Base-by-base conservation (phyloP, 805 yeast species). In the Metahyphopichia silvanorum region DNA sequence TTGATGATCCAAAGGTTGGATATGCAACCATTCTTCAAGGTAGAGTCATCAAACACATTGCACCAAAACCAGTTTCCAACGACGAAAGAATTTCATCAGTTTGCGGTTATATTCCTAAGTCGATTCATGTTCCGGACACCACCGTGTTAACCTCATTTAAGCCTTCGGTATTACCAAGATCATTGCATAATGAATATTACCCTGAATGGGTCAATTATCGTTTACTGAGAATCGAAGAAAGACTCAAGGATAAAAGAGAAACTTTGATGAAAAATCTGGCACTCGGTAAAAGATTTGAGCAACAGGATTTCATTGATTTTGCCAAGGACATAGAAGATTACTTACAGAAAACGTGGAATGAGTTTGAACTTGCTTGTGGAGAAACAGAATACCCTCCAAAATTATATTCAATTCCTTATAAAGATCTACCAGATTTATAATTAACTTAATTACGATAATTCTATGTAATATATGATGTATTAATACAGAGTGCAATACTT, bases 21-120 rank as follows among this genome's bases (percentile, higher is more conserved):
- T 63, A 65, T 45, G 76, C 74, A n/a, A 59, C 70, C 14, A 50
- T 71, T n/a, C 51, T 71, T 27, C 76, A 71, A 46, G 76, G 75
- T 6, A 55, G 72, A 33, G 54, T 68, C 21, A 47, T 71, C 16
- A 64, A 57, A 40, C 76, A 71, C 39, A 55, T 71, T 37, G 77
- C 76, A 6, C 62, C 73, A 14, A 64, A 64, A 34, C 74, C 76
- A 12, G 44, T 47, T 16, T 61, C 63, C 25, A 48, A 52, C 9
- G 15, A 20, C 13, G 36, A 32, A 7, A 27, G 39, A 13, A 35
- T 32, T 11, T 26, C 36, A 6, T 32, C 16, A 18, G 36, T 35
- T n/a, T n/a, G 16, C 6, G 12, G 27, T 19, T 32, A 22, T 10
- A 17, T 27, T 7, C 39, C 39, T n/a, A 29, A 32, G 20, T 32